These are phyloP conservation scores for Sporothrix brasiliensis DNA, from an alignment of 2,329 filamentous ascomycete genomes.

Conservation along the genomic window DNA sequence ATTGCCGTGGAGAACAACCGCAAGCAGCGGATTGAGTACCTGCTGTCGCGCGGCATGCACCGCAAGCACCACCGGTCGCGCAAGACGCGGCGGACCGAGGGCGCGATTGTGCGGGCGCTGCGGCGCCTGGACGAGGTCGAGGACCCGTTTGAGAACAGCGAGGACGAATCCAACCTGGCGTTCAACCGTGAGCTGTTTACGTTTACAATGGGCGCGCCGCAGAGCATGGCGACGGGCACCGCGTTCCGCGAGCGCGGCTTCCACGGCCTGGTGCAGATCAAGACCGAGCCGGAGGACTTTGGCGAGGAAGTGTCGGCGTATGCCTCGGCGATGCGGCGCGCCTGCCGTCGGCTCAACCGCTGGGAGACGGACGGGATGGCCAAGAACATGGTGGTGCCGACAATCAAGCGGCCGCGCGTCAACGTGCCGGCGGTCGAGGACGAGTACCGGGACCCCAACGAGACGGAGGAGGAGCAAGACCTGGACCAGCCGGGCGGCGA, in stretches of 20 bases:
- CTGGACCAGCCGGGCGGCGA: conserved; percentile 31
- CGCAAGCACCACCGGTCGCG: conserved; percentile 66
- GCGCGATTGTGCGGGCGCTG: conserved; percentile 67
- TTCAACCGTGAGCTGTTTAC: conserved; percentile 39
- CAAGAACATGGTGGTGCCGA: conserved; percentile 48
- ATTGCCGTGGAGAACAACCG: conserved; percentile 78
- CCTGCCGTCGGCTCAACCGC: conserved; percentile 65
- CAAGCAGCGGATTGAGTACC: conserved; percentile 77
- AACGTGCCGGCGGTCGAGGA: conserved; percentile 38
- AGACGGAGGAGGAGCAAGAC: conserved; percentile 42
- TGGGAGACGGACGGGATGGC: conserved; percentile 55
- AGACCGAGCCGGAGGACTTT: conserved; percentile 69
- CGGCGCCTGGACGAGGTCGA: conserved; percentile 61
- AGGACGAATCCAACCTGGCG: conserved; percentile 55
- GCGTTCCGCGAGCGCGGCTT: conserved; percentile 61
- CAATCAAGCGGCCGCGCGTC: conserved; percentile 49
- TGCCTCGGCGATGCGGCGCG: conserved; percentile 66
- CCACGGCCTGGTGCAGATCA: conserved; percentile 65
- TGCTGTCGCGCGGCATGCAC: conserved; percentile 73
- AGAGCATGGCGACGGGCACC: conserved; percentile 36
- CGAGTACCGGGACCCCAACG: conserved; percentile 41
- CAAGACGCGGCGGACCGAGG: conserved; percentile 64
- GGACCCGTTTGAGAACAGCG: conserved; percentile 64
- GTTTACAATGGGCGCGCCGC: conserved; percentile 33
- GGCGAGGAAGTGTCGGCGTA: conserved; percentile 73